Conservation (phyloP, 306 rosid genomes). For the Sicyos baderoa region DNA sequence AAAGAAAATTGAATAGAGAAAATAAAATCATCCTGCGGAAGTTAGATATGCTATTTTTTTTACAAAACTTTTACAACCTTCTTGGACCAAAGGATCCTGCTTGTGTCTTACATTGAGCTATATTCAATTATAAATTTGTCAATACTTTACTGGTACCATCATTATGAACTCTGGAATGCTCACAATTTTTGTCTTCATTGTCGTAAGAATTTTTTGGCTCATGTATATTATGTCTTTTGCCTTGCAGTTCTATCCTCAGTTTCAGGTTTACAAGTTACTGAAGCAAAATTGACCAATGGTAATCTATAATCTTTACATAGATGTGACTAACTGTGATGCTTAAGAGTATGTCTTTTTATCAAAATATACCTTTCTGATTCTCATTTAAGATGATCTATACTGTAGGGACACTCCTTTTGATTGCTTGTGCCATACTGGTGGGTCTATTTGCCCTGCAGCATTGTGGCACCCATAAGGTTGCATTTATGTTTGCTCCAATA, state of each 20-base stretch:
- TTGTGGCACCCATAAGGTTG: conserved; percentile 74
- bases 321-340: neutral
- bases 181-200: neutral
- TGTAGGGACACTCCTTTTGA: conserved; percentile 58
- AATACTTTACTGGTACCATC: neutral
- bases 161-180: neutral
- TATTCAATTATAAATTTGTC: neutral
- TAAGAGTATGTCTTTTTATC: conserved; percentile 7
- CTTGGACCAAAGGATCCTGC: neutral
- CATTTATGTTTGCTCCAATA: conserved; percentile 70
- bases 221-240: conserved; percentile 10
- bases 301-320: conserved; percentile 21
- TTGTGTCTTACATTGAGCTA: neutral
- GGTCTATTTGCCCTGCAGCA: conserved; percentile 91
- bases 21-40: neutral
- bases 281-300: conserved; percentile 47
- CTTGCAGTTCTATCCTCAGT: conserved; percentile 72
- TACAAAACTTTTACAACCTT: neutral
- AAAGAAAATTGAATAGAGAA: neutral
- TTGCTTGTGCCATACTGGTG: conserved; percentile 74
- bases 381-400: conserved; percentile 22
- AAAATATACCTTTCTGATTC: conserved; percentile 6
- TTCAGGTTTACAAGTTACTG: conserved; percentile 61
- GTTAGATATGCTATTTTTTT: neutral
- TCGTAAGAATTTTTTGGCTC: neutral